phyloP scores from a whole-genome alignment of 2,329 filamentous ascomycete species.

The Hypoxylon sp. region DNA sequence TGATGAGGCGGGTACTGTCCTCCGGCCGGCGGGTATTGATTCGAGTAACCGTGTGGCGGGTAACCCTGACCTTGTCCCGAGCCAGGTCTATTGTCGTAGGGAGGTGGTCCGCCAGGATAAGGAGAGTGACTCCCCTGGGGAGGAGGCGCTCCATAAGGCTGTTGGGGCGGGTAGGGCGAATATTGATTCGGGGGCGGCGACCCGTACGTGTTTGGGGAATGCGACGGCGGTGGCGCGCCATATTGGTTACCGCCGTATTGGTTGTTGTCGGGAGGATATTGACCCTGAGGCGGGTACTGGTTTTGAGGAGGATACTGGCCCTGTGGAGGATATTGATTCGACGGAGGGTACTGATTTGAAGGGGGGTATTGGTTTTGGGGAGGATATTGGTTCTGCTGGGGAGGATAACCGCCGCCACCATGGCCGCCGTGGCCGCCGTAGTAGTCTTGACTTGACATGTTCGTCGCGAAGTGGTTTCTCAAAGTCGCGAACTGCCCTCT shows the following conservation, averaged over 20 bases:
- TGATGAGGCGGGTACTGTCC: conserved; percentile 42
- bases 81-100: conserved; percentile 25
- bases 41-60: conserved; percentile 31
- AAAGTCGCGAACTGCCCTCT: neutral
- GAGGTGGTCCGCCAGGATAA: conserved; percentile 36
- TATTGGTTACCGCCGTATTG: conserved; percentile 35
- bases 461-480: neutral
- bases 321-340: conserved; percentile 38
- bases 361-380: conserved; percentile 42
- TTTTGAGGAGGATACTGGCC: conserved; percentile 39
- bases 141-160: conserved; percentile 34
- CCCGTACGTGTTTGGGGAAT: conserved; percentile 27
- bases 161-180: conserved; percentile 44
- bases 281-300: conserved; percentile 39
- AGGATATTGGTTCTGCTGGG: conserved; percentile 37
- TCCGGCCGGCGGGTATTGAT: conserved; percentile 40
- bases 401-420: conserved; percentile 34
- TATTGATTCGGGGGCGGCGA: conserved; percentile 43
- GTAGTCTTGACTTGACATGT: conserved; percentile 48
- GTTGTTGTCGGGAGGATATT: conserved; percentile 35
- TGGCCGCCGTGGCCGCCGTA: conserved; percentile 40
- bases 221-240: conserved; percentile 29
- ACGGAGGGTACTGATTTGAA: conserved; percentile 38
- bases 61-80: conserved; percentile 41
- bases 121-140: conserved; percentile 38